Evolutionary conservation across 805 yeast species (phyloP).

Genomic region (Wickerhamomyces ciferrii): DNA sequence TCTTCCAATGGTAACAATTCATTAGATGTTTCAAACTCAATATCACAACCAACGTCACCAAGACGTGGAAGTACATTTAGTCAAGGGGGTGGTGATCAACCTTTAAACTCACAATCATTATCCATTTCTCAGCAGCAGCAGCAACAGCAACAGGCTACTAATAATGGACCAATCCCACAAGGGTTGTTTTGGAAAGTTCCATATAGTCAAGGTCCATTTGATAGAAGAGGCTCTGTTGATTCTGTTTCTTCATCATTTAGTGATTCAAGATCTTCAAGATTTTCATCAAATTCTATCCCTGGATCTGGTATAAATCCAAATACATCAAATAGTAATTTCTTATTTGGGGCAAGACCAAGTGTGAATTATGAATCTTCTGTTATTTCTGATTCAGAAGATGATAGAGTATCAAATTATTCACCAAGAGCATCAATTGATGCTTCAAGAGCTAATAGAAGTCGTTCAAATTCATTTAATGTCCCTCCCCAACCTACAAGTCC

Average conservation of each 20-base stretch:
- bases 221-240: slow-evolving; percentile 21
- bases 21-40: slow-evolving; percentile 20
- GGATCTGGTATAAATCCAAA: not conserved
- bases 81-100: slow-evolving; percentile 10
- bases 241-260: slow-evolving; percentile 16
- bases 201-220: slow-evolving; percentile 19
- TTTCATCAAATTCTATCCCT: not conserved
- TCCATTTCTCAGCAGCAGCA: not conserved
- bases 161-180: slow-evolving; percentile 12
- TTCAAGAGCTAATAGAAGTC: slow-evolving; percentile 1
- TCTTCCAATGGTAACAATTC: slow-evolving; percentile 18
- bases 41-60: not conserved
- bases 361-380: slow-evolving; percentile 17
- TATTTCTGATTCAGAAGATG: slow-evolving; percentile 23
- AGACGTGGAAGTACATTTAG: slow-evolving; percentile 25
- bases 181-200: slow-evolving; percentile 25
- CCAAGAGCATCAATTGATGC: slow-evolving; percentile 17
- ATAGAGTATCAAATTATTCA: slow-evolving; percentile 10
- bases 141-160: slow-evolving; percentile 4
- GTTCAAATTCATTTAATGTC: slow-evolving; percentile 14
- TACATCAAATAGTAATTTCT: not conserved
- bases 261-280: slow-evolving; percentile 10
- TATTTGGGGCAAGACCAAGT: slow-evolving; percentile 2
- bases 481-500: slow-evolving; percentile 17
- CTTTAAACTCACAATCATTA: not conserved